Percentiles rank a stretch among this genome's conserved stretches.
Evolutionary conservation across 148 eudicot species (phyloP).

Genomic region (Pouteria glomerata): DNA sequence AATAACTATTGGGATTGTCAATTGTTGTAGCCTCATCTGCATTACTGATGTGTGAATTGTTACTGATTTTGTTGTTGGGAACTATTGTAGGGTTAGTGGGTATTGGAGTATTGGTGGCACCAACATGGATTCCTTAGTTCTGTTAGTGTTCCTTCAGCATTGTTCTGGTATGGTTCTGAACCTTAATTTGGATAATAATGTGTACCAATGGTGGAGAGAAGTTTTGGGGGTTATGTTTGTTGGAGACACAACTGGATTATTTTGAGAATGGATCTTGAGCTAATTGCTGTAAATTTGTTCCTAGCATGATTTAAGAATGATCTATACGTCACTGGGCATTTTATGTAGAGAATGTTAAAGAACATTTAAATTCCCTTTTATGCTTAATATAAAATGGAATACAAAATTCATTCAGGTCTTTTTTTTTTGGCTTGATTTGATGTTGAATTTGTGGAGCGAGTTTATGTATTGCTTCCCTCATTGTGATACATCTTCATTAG

Average conservation of each 20-base stretch:
- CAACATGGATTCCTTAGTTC: slow-evolving; percentile 16
- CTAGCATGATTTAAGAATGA: not conserved
- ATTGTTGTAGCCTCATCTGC: not conserved
- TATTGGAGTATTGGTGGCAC: slow-evolving; percentile 19
- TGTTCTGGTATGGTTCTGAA: slow-evolving; percentile 25
- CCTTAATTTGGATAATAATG: not conserved
- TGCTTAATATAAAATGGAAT: not conserved
- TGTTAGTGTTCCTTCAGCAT: slow-evolving; percentile 28
- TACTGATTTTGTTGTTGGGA: slow-evolving; percentile 21
- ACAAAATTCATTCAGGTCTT: too few relatives aligned
- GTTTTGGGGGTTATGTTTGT: slow-evolving; percentile 1
- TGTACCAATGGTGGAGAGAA: not conserved
- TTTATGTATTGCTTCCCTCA: not conserved
- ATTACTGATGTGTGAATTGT: not conserved
- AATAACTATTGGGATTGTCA: not conserved
- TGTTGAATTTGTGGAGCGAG: not conserved
- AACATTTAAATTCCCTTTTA: not conserved
- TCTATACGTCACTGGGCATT: not conserved
- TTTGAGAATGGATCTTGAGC: not conserved
- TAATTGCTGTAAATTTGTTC: not conserved
- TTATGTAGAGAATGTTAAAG: not conserved
- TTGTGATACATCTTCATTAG: too few relatives aligned
- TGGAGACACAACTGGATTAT: not conserved
- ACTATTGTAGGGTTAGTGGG: slow-evolving; percentile 17
- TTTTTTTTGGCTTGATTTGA: not conserved